phyloP scores from a whole-genome alignment of 2,329 filamentous ascomycete genomes.

The Bipolaris sorokiniana region DNA sequence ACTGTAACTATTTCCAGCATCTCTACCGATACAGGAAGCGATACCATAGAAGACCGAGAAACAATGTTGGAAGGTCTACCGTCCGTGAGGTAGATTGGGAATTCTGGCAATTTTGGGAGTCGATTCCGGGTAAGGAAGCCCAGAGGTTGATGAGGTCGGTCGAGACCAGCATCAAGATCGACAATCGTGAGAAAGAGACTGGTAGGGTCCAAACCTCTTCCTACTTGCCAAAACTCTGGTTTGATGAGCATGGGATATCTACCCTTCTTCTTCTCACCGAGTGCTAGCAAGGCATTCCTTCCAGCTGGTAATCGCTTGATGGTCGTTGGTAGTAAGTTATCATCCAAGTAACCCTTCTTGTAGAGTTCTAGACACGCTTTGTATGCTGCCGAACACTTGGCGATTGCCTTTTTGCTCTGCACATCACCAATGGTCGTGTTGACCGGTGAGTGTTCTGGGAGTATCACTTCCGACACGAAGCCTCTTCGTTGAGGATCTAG shows the following conservation, averaged over 20 bases:
- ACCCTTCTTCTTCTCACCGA: slow-evolving; percentile 77
- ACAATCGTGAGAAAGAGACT: slow-evolving; percentile 68
- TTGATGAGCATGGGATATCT: slow-evolving; percentile 81
- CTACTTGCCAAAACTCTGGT: slow-evolving; percentile 71
- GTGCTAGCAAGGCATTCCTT: slow-evolving; percentile 84
- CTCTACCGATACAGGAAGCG: slow-evolving; percentile 54
- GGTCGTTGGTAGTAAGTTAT: slow-evolving; percentile 75
- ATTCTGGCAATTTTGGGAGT: slow-evolving; percentile 69
- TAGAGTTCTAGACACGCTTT: slow-evolving; percentile 76
- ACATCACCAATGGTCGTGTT: slow-evolving; percentile 67
- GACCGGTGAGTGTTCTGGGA: slow-evolving; percentile 78
- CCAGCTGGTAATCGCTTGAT: slow-evolving; percentile 75
- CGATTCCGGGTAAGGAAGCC: slow-evolving; percentile 71
- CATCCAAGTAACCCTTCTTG: slow-evolving; percentile 70
- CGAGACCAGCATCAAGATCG: slow-evolving; percentile 65
- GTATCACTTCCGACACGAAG: slow-evolving; percentile 72
- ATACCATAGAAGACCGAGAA: slow-evolving; percentile 53
- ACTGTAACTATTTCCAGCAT: slow-evolving; percentile 64
- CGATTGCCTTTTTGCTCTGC: slow-evolving; percentile 72
- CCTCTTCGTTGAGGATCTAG: slow-evolving; percentile 18
- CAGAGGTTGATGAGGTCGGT: slow-evolving; percentile 66
- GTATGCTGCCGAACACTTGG: slow-evolving; percentile 89
- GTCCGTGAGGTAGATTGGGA: slow-evolving; percentile 74
- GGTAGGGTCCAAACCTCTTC: slow-evolving; percentile 54
- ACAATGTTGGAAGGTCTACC: slow-evolving; percentile 65